Base-by-base conservation (phyloP, 1,284 basidiomycete genomes). In the Moesziomyces globuligerus region DNA sequence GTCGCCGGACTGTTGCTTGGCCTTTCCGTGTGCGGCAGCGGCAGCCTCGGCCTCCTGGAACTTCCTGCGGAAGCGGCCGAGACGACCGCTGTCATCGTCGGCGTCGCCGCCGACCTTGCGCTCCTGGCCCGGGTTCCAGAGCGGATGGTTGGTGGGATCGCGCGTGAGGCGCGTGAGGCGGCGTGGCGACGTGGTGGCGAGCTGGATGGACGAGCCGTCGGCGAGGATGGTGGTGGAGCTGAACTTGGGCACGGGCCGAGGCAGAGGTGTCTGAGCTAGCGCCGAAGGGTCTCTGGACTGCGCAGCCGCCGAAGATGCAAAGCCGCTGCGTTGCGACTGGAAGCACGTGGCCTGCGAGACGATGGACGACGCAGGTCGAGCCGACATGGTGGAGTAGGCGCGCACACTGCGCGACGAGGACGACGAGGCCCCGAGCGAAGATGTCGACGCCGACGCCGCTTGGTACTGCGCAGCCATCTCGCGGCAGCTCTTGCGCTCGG, bases 121-220 rank as follows among this genome's bases (percentile, higher is more conserved):
- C 36, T 73, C 67, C 48, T 68, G 72, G 28, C 58, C 50, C 2
- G 78, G 79, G 66, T 81, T 81, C 79, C 80, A 81, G 45, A 81
- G 69, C 24, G 79, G 79, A 57, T 81, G 78, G 65, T 81, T 81
- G 29, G 77, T 80, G 13, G 69, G 62, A 49, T 81, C 80, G 18
- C 79, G 56, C 28, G 80, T 78, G 45, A 81, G 61, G 3, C 72
- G 62, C 7, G 51, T 58, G 9, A 76, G 34, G 28, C 67, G 56
- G 10, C 79, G 69, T 1, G 80, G 80, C 42, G 78, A 80, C 20
- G 80, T 81, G 28, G 80, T 79, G 24, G 67, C 50, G 40, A 81
- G 58, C 56, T 74, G 68, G 48, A 81, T 78, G 37, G 80, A 78
- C 3, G 80, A 81, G 44, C 80, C 80, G 48, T 81, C 80, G 17